Base-by-base conservation (phyloP, 2,329 filamentous ascomycete genomes). In the Alternaria novae-zelandiae region DNA sequence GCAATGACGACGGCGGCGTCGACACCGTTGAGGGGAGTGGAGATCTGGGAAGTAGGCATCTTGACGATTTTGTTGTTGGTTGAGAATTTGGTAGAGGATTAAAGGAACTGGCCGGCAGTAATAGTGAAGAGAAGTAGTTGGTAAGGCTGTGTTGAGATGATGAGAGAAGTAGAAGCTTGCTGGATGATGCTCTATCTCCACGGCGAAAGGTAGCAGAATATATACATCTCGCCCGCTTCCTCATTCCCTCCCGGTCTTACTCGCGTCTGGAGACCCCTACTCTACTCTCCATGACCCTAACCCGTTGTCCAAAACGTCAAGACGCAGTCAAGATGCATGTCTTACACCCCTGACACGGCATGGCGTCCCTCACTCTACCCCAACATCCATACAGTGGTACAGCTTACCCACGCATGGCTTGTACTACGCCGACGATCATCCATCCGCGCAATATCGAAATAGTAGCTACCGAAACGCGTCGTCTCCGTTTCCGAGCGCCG, bases 31-130 rank as follows among this genome's bases (percentile, higher is more conserved):
- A 82, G 65, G 36, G 76, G 66, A 30, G 79, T 82, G 46, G 74
- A 73, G 65, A 81, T 72, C 65, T 70, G 76, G 51, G 78, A 80
- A 61, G 77, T 79, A 56, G 79, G 67, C 78, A 80, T 80, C 51
- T 65, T 75, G 65, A 36, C 46, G 28, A 13, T 10, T 55, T 56
- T 17, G 17, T 46, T 11, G 51, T 51, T 49, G 21, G 21, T 53
- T 49, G 46, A 28, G 20, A 4, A 44, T 15, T 43, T 43, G 13
- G 43, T 46, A 43, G 30, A 25, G 21, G 36, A 21, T 51, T n/a
- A 46, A 41, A 28, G 12, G n/a, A 57, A 53, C 53, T 58, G 59
- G 44, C 51, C 44, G 23, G 58, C 30, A 61, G 44, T 43, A 21
- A 55, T 43, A 12, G 25, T 13, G 15, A 56, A 43, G 30, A 25